Conservation (phyloP, 2,329 filamentous ascomycete genomes). For the Trichoderma afroharzianum region DNA sequence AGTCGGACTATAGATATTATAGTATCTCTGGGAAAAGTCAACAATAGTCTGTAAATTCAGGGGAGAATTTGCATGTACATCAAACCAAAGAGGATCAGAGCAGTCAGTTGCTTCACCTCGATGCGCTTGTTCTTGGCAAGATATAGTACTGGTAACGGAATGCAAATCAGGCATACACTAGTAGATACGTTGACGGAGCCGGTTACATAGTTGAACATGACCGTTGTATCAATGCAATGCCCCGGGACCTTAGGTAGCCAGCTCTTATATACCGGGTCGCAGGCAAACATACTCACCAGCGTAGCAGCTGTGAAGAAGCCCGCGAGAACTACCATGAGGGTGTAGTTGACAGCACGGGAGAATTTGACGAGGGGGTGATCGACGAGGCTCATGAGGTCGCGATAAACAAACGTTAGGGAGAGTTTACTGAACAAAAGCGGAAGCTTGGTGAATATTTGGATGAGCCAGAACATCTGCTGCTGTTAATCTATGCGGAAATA, state of each 20-base stretch:
- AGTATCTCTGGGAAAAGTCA: background rate
- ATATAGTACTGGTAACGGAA: background rate
- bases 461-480: background rate
- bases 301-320: background rate
- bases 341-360: background rate
- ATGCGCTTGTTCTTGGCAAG: background rate
- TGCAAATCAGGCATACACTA: background rate
- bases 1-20: background rate
- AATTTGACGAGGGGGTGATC: background rate
- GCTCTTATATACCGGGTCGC: background rate
- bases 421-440: background rate
- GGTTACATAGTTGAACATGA: background rate
- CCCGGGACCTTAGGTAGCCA: background rate
- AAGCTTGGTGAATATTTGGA: background rate
- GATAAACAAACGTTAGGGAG: background rate
- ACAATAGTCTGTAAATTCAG: background rate
- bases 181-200: background rate
- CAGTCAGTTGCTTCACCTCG: background rate
- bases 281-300: background rate
- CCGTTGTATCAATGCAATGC: background rate
- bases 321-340: background rate
- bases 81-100: background rate
- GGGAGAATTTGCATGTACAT: background rate
- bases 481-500: background rate
- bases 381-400: background rate